Conservation (phyloP, 352 stramenopile species). For the Phytophthora nicotianae region DNA sequence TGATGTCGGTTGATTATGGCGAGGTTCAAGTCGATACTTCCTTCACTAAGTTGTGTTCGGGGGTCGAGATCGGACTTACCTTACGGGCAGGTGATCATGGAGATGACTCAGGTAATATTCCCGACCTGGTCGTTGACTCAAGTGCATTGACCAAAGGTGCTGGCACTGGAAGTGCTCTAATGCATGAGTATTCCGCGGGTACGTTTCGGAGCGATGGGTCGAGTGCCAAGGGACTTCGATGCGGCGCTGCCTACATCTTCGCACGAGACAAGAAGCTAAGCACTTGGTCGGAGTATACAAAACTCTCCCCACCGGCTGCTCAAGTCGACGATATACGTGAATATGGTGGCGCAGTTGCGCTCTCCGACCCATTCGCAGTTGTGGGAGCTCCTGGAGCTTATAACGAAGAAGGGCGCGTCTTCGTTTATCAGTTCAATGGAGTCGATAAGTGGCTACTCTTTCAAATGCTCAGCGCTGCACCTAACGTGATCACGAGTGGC, state of each 20-base stretch:
- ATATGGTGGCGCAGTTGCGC: conserved; percentile 55
- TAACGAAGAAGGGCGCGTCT: conserved; percentile 65
- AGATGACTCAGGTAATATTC: conserved; percentile 61
- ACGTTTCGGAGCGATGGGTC: conserved; percentile 67
- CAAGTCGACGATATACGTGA: conserved; percentile 56
- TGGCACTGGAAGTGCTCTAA: conserved; percentile 29
- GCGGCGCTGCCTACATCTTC: conserved; percentile 78
- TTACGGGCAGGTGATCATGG: conserved; percentile 65
- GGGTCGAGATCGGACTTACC: conserved; percentile 55
- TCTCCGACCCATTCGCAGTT: conserved; percentile 57
- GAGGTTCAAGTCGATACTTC: conserved; percentile 59
- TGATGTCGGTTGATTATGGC: conserved; percentile 61
- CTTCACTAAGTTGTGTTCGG: conserved; percentile 59
- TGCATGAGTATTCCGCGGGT: conserved; percentile 61
- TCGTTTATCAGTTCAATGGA: conserved; percentile 74
- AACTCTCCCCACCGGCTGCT: conserved; percentile 50
- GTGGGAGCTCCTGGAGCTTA: conserved; percentile 67
- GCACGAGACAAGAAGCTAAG: conserved; percentile 26
- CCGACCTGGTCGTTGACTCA: conserved; percentile 56
- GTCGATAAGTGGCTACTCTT: conserved; percentile 61
- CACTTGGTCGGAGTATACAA: conserved; percentile 63
- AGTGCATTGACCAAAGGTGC: conserved; percentile 48
- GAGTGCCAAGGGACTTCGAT: conserved; percentile 68
- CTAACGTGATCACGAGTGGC: conserved; percentile 46
- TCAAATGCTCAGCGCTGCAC: conserved; percentile 59